Evolutionary conservation across 352 stramenopile genomes (phyloP), one percentile per base, ranked within the genome.

Genomic region (Phytophthora tubulina): DNA sequence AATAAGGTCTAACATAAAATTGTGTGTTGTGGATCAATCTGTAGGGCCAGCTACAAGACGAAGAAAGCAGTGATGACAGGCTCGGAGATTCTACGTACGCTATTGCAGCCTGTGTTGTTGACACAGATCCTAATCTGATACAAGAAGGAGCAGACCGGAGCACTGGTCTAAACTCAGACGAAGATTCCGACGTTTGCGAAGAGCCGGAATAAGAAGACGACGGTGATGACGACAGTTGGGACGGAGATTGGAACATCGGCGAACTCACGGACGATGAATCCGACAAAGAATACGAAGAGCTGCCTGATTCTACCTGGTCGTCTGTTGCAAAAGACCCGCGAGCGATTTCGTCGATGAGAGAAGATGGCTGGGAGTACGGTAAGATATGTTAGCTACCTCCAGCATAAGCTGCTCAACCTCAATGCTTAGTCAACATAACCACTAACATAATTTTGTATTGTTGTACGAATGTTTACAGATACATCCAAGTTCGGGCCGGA

Each of bases 311-410:
- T 6, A 6, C 61, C 3, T 68, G 49, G 27, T 38, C 17, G 9
- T 68, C 60, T 2, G 50, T 15, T 13, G 60, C 50, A 9, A 60
- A 38, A 21, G 31, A 68, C 50, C 1, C 6, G 17, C 15, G 10
- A 41, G 0, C 10, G 10, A 58, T 49, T 17, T 35, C 17, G 15
- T 17, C 27, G 6, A 66, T 56, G 27, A n/a, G 32, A 14, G 6
- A 59, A 3, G 36, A 1, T 17, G 50, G 39, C 36, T 61, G 60
- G 50, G 61, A 69, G 21, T 69, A 62, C 36, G 51, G 61, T 67
- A 56, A 32, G 51, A 46, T 62, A 69, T 69, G 61, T 17, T 57
- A 42, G 27, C 14, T 15, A 5, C 44, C 48, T 55, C 17, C 21
- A 60, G 51, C 44, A 62, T 69, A 62, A 51, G 4, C 14, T 30